phyloP scores from a whole-genome alignment of 73 alveolate species.

The Breviolum minutum region DNA sequence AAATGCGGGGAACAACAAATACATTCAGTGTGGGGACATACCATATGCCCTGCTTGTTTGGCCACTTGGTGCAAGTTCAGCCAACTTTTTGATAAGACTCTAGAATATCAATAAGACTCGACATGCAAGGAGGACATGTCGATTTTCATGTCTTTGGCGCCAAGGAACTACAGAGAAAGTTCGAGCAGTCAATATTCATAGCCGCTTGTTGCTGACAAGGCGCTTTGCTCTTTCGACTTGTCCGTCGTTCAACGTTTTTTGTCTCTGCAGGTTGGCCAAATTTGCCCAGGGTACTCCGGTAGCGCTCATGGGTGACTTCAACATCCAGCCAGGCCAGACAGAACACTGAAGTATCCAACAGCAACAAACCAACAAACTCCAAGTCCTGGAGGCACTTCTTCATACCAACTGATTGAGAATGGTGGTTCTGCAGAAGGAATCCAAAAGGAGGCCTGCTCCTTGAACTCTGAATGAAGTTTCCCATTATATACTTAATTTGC shows the following conservation, averaged over 20 bases:
- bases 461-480: not conserved
- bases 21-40: slow-evolving; percentile 44
- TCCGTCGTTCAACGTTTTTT: not conserved
- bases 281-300: slow-evolving; percentile 47
- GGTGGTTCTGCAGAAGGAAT: slow-evolving; percentile 45
- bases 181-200: slow-evolving; percentile 71
- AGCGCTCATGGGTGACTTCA: slow-evolving; percentile 88
- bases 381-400: slow-evolving; percentile 27
- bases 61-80: not conserved
- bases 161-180: slow-evolving; percentile 59
- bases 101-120: not conserved
- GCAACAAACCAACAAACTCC: not conserved
- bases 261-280: not conserved
- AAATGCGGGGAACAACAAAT: slow-evolving; percentile 10
- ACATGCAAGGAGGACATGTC: not conserved
- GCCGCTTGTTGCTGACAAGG: slow-evolving; percentile 65
- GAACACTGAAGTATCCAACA: not conserved
- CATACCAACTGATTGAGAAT: slow-evolving; percentile 32
- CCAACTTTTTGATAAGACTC: not conserved
- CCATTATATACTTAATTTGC: not conserved
- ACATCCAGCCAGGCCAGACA: slow-evolving; percentile 61
- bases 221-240: not conserved
- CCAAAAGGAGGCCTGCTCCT: not conserved
- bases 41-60: slow-evolving; percentile 84
- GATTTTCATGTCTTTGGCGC: not conserved